Evolutionary conservation across 139 green algal genomes (phyloP).

Genomic region (Bryopsis sp.): DNA sequence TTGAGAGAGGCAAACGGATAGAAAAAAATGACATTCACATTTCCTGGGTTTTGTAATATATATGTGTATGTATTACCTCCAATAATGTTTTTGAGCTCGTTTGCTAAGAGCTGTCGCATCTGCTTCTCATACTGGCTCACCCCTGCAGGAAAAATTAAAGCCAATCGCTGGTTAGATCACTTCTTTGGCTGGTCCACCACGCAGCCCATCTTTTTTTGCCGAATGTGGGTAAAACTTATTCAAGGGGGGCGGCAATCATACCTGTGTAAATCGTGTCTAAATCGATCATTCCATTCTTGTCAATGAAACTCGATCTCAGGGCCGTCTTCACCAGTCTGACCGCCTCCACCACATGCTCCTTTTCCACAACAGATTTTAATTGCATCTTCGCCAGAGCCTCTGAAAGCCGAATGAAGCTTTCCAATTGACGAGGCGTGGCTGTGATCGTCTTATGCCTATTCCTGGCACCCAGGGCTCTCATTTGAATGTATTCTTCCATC

Average conservation of each 20-base stretch:
- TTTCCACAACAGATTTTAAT: slow-evolving; percentile 25
- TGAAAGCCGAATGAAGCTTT: slow-evolving; percentile 79
- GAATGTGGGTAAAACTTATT: too few relatives aligned
- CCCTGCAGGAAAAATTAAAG: too few relatives aligned
- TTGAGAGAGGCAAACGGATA: too few relatives aligned
- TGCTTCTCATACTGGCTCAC: not conserved
- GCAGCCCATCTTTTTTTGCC: too few relatives aligned
- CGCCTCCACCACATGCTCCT: not conserved
- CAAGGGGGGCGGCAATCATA: too few relatives aligned
- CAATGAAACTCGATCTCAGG: slow-evolving; percentile 59
- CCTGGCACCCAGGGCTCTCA: slow-evolving; percentile 34
- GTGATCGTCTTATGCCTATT: slow-evolving; percentile 32
- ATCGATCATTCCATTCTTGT: slow-evolving; percentile 55
- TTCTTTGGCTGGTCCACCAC: too few relatives aligned
- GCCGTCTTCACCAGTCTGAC: slow-evolving; percentile 13
- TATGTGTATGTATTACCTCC: too few relatives aligned
- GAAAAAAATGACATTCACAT: too few relatives aligned
- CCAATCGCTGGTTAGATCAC: too few relatives aligned
- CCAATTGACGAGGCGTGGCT: slow-evolving; percentile 89
- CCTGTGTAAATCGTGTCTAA: slow-evolving; percentile 9
- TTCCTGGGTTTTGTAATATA: too few relatives aligned
- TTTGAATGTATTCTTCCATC: slow-evolving; percentile 68
- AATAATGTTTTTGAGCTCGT: not conserved
- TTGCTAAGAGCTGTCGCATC: not conserved
- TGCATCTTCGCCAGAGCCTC: slow-evolving; percentile 77